A percentile compares a stretch with the other conserved stretches of the same genome.
These are phyloP conservation scores for Capsicum baccatum DNA, from an alignment of 257 asterid genomes.

Conservation along the genomic window DNA sequence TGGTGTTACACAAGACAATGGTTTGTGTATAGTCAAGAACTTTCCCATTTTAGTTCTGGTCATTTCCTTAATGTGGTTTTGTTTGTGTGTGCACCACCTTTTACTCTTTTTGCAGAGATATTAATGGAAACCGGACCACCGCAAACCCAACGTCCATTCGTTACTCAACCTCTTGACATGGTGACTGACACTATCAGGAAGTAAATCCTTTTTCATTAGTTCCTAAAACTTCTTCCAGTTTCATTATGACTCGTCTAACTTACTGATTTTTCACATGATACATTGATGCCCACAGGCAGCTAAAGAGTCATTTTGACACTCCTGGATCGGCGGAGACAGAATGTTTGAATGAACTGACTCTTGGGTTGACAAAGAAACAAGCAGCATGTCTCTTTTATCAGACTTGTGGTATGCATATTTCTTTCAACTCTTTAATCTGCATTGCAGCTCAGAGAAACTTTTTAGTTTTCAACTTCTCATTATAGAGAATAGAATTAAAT, in stretches of 20 bases:
- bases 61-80: constrained; percentile 11
- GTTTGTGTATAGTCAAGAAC: constrained; percentile 34
- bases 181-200: constrained; percentile 69
- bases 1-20: constrained; percentile 53
- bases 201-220: constrained; percentile 46
- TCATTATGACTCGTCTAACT: neutral
- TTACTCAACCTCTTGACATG: constrained; percentile 58
- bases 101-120: constrained; percentile 52
- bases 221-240: neutral
- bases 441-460: neutral
- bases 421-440: neutral
- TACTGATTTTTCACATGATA: neutral
- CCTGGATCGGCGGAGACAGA: constrained; percentile 67
- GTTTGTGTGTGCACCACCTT: neutral
- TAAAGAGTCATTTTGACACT: constrained; percentile 86
- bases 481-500: neutral
- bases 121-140: constrained; percentile 93
- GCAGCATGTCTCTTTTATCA: constrained; percentile 90
- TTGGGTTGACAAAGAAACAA: constrained; percentile 71
- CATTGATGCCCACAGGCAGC: constrained; percentile 61
- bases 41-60: constrained; percentile 8
- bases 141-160: constrained; percentile 62
- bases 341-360: constrained; percentile 69
- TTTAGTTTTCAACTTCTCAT: neutral
- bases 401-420: constrained; percentile 63